Conservation (phyloP, 108 stramenopile species). For the Pseudonitzschia delicatissima region DNA sequence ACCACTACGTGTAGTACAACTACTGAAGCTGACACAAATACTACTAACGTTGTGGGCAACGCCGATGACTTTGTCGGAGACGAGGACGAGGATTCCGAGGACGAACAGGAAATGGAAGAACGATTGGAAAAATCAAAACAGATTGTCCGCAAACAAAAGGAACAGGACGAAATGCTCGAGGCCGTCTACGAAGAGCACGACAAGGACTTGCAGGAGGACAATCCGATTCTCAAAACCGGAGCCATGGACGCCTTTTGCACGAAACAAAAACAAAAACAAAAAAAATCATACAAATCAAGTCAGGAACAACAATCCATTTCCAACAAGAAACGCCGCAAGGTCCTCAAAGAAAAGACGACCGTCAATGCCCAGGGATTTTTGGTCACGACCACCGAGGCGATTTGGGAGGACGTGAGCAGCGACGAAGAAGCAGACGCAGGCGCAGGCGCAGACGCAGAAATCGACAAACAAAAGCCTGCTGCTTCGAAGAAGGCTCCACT, state of each 20-base stretch:
- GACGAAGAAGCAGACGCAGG: no score
- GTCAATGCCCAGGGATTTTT: constrained; percentile 47
- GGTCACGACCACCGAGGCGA: constrained; percentile 47
- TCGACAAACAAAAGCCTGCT: no score
- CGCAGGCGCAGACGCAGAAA: no score
- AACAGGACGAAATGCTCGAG: not conserved
- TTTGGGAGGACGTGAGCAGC: constrained; percentile 63
- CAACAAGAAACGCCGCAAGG: constrained; percentile 33
- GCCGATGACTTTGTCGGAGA: constrained; percentile 66
- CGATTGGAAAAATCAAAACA: not conserved
- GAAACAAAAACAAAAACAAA: no score
- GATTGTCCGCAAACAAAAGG: not conserved
- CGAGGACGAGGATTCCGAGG: constrained; percentile 57
- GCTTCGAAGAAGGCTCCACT: not conserved
- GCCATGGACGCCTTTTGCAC: constrained; percentile 52
- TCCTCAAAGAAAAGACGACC: constrained; percentile 50
- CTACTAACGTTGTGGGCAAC: constrained; percentile 30
- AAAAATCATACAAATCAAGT: no score
- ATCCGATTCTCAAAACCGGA: constrained; percentile 11
- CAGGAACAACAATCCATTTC: no score
- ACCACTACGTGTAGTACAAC: not conserved
- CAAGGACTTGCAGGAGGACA: not conserved
- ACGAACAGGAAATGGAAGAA: not conserved
- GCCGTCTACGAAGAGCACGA: not conserved
- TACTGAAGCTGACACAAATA: not conserved